Conservation (phyloP, 2,329 filamentous ascomycete species). For the Cercospora citrullina region DNA sequence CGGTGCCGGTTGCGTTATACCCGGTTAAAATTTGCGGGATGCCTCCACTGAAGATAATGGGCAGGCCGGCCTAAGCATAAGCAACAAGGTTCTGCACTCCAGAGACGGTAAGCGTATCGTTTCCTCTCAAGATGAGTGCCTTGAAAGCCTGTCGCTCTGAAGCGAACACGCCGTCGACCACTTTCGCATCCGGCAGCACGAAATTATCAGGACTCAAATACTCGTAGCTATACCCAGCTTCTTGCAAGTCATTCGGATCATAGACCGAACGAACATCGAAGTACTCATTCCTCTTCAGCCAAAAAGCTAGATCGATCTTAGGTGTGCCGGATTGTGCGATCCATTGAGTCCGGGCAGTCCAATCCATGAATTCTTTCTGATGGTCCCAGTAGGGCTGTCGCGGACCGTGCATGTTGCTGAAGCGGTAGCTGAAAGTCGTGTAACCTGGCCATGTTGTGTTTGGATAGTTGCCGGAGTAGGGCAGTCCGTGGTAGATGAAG, state of each 20-base stretch:
- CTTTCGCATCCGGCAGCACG: constrained; percentile 41
- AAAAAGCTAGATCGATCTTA: constrained; percentile 48
- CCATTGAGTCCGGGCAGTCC: constrained; percentile 42
- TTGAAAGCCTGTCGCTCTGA: constrained; percentile 46
- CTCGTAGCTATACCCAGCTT: constrained; percentile 41
- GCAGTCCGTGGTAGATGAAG: constrained; percentile 48
- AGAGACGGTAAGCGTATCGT: constrained; percentile 41
- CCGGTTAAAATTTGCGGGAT: constrained; percentile 33
- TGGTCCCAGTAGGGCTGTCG: constrained; percentile 48
- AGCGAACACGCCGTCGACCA: constrained; percentile 42
- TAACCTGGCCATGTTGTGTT: constrained; percentile 54
- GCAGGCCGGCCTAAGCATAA: constrained; percentile 44
- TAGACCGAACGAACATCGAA: constrained; percentile 23
- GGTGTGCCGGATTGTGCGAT: constrained; percentile 45
- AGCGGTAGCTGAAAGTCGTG: constrained; percentile 47
- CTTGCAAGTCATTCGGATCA: constrained; percentile 30
- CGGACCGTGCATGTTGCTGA: constrained; percentile 44
- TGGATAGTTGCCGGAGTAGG: constrained; percentile 45
- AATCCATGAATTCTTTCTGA: constrained; percentile 43
- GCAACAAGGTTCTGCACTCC: constrained; percentile 40
- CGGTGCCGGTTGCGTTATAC: constrained; percentile 13
- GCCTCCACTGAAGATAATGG: constrained; percentile 46
- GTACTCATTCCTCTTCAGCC: constrained; percentile 31
- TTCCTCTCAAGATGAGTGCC: constrained; percentile 44
- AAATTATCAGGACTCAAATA: constrained; percentile 52